Base-by-base conservation (phyloP, 805 yeast species). In the Yarrowia osloensis region DNA sequence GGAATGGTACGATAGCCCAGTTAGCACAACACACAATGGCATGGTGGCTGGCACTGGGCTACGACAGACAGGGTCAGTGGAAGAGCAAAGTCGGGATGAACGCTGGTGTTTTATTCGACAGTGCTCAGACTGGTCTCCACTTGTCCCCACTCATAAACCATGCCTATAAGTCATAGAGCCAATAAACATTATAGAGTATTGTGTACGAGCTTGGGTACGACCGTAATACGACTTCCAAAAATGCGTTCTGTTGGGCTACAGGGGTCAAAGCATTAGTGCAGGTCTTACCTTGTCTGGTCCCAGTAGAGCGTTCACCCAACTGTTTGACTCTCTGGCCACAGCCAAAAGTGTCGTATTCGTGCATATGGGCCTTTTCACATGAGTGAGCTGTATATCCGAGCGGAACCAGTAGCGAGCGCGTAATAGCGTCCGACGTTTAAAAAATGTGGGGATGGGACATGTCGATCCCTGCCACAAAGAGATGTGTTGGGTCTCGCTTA, bases 321-420 rank as follows among this genome's bases (percentile, higher is more conserved):
- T 40, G 46, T 21, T 17, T 17, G 40, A 35, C n/a, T 28, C 31
- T 19, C 13, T 12, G 15, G n/a, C 22, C 13, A 5, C 12, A 33
- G 13, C 22, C 12, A 2, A 21, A 22, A 44, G 11, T 17, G 24
- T 49, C 54, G 54, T 49, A 49, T 49, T 49, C 37, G 24, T 49
- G 54, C 54, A 49, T 47, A n/a, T 46, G 50, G 21, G 9, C 39
- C 54, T 49, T 49, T 49, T 49, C 54, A 49, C 54, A 49, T 49
- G 55, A 49, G 54, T 26, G 21, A 46, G 33, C 52, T 3, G 22
- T 17, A n/a, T 46, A 4, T 4, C 54, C 35, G n/a, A 11, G 21
- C n/a, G 9, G n/a, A 4, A 49, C 55, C 39, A 49, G n/a, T 49
- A 29, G 15, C 19, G 26, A 31, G 26, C 55, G 26, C 26, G 39